Evolutionary conservation across 1,284 basidiomycete species (phyloP).

Genomic region (Cutaneotrichosporon arboriforme): DNA sequence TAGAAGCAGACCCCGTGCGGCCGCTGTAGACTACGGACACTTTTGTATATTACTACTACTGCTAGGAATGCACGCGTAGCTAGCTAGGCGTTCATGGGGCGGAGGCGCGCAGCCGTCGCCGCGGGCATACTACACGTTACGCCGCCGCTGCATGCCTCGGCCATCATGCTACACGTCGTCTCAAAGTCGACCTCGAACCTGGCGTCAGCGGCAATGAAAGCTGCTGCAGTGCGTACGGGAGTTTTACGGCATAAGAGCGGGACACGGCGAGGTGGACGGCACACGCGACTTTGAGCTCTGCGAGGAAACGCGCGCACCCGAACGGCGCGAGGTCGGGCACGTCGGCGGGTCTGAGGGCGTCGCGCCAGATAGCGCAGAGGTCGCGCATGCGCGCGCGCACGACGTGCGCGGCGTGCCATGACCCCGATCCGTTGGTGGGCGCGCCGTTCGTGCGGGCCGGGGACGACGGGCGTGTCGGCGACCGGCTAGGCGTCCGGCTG

Average conservation of each 20-base stretch:
- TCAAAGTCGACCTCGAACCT: slow-evolving; percentile 38
- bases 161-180: slow-evolving; percentile 28
- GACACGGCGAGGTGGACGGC: neutral
- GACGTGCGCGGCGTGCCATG: slow-evolving; percentile 1
- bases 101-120: neutral
- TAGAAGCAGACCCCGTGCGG: neutral
- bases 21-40: slow-evolving; percentile 1
- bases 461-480: too few relatives aligned
- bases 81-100: neutral
- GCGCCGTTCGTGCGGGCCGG: too few relatives aligned
- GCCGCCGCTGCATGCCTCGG: slow-evolving; percentile 2
- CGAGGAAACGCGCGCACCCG: neutral
- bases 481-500: too few relatives aligned
- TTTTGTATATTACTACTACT: neutral
- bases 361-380: slow-evolving; percentile 26
- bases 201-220: too few relatives aligned
- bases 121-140: neutral
- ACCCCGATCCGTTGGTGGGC: neutral
- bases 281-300: slow-evolving; percentile 9
- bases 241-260: neutral
- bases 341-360: neutral
- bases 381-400: slow-evolving; percentile 18
- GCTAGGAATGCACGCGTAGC: too few relatives aligned
- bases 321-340: neutral
- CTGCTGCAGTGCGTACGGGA: slow-evolving; percentile 2